Conservation (phyloP, 1,139 yeast genomes). For the Arxiozyma slooffiae region DNA sequence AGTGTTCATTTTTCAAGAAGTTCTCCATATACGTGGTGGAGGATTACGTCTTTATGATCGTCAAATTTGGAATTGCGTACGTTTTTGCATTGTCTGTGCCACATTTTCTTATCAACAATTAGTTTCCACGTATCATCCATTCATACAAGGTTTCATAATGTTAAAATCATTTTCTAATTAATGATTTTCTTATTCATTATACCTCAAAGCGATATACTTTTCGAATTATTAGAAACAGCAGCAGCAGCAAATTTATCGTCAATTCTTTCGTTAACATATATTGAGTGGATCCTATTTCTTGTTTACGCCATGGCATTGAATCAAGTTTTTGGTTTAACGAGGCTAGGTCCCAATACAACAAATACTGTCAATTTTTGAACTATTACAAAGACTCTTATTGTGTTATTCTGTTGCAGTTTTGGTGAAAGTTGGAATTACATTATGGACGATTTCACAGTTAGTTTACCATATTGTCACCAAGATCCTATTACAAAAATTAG, state of each 20-base stretch:
- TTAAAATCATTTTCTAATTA: slow-evolving; percentile 56
- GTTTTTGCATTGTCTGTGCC: slow-evolving; percentile 41
- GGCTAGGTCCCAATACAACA: slow-evolving; percentile 65
- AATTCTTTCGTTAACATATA: slow-evolving; percentile 58
- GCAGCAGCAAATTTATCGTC: slow-evolving; percentile 74
- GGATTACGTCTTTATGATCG: slow-evolving; percentile 45
- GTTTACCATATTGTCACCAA: slow-evolving; percentile 54
- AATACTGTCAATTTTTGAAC: slow-evolving; percentile 72
- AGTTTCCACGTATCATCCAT: slow-evolving; percentile 20
- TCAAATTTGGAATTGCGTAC: slow-evolving; percentile 59
- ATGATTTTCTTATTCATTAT: slow-evolving; percentile 57
- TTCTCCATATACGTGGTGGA: slow-evolving; percentile 47
- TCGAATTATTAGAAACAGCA: slow-evolving; percentile 72
- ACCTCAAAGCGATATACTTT: slow-evolving; percentile 65
- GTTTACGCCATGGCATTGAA: slow-evolving; percentile 89
- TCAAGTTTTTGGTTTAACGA: slow-evolving; percentile 83
- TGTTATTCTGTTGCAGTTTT: slow-evolving; percentile 77
- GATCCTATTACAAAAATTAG: slow-evolving; percentile 36
- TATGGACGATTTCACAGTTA: slow-evolving; percentile 64
- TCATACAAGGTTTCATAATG: slow-evolving; percentile 31
- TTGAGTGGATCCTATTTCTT: slow-evolving; percentile 77
- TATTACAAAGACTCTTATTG: slow-evolving; percentile 69
- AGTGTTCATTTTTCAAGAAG: slow-evolving; percentile 38
- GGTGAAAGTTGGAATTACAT: slow-evolving; percentile 96
- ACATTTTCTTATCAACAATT: slow-evolving; percentile 33